Base-by-base conservation (phyloP, 208 protist species). In the Trypanosomatidae sp. region DNA sequence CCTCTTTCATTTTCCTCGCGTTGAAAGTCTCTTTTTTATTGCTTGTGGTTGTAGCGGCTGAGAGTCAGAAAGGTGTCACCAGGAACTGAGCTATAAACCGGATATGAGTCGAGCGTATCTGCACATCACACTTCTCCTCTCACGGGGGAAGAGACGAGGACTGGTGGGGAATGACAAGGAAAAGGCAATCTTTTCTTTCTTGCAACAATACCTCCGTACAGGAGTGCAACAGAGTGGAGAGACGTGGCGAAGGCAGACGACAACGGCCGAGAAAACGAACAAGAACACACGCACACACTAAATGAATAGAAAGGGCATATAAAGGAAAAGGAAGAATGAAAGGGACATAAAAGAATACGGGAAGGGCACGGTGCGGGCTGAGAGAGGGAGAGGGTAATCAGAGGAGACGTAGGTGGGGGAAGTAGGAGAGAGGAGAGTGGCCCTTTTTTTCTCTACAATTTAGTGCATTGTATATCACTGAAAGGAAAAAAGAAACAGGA, bases 281-380 rank as follows among this genome's bases (percentile, higher is more conserved):
- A 62, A 19, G 52, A 60, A 71, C 33, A 59, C 28, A 62, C 67
- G 41, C 43, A 69, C 8, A 47, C 66, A 33, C 66, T 13, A 36
- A 71, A 55, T 39, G 17, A 56, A 74, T 8, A 58, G 52, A 64
- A 17, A 22, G 56, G 30, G 22, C 0, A 22, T 13, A 22, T 62
- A 41, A 52, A 53, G 22, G 47, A 17, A 73, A 50, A 73, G 56
- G 15, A 43, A 41, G 5, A 6, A 22, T 0, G 5, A 41, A 41
- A 62, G 8, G 15, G 30, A 8, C 5, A 41, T 2, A 43, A 64
- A 12, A 17, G 19, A 28, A n/a, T 2, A 4, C 28, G 19, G 33
- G 7, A 41, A 22, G 4, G 43, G 39, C 50, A 22, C 43, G 56
- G 17, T 47, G 49, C 33, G n/a, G 58, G 33, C 28, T 13, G 17